phyloP scores from a whole-genome alignment of 2,329 filamentous ascomycete genomes.

The Fusarium oligoseptatum region DNA sequence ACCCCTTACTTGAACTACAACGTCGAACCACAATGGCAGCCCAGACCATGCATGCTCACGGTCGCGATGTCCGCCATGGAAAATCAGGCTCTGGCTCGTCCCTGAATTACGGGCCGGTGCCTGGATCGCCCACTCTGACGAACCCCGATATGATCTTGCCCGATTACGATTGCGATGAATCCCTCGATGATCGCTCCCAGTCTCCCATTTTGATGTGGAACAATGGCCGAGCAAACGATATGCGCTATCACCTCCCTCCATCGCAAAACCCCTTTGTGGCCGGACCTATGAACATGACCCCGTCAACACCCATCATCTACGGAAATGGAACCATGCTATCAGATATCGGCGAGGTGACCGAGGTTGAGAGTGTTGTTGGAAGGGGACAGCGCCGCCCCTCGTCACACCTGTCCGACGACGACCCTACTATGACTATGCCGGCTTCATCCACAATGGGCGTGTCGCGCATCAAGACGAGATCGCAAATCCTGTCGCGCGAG shows the following conservation, averaged over 20 bases:
- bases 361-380: constrained; percentile 65
- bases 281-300: constrained; percentile 58
- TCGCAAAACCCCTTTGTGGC: constrained; percentile 55
- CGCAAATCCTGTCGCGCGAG: constrained; percentile 59
- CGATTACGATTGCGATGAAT: constrained; percentile 72
- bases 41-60: constrained; percentile 43
- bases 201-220: constrained; percentile 68
- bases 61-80: constrained; percentile 48
- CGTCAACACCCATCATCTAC: constrained; percentile 75
- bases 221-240: constrained; percentile 54
- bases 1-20: constrained; percentile 3
- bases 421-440: constrained; percentile 53
- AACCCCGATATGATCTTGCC: constrained; percentile 97
- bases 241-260: constrained; percentile 59
- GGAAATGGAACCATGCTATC: constrained; percentile 78
- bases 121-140: constrained; percentile 87
- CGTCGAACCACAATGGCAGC: constrained; percentile 48
- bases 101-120: constrained; percentile 61
- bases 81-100: constrained; percentile 42
- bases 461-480: constrained; percentile 58
- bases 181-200: constrained; percentile 65
- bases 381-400: constrained; percentile 56
- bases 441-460: constrained; percentile 63
- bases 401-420: constrained; percentile 52
- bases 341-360: constrained; percentile 71